These are phyloP conservation scores for Fusarium metavorans DNA, from an alignment of 2,329 filamentous ascomycete genomes.

Conservation along the genomic window DNA sequence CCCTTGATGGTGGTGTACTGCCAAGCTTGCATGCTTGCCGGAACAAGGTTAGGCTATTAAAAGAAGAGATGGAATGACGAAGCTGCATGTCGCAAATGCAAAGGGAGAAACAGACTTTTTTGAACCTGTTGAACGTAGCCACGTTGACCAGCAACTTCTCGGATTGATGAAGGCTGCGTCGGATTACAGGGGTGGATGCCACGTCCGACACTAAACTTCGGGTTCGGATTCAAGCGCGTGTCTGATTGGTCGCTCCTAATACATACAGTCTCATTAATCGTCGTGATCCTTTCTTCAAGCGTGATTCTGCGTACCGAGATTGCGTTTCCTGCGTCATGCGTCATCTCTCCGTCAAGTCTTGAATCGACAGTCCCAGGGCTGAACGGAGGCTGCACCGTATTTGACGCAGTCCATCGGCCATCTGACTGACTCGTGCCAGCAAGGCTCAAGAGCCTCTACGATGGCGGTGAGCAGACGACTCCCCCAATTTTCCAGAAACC, in stretches of 20 bases:
- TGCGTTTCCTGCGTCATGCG: too few species aligned
- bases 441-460: neutral
- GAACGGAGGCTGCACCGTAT: neutral
- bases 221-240: neutral
- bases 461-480: neutral
- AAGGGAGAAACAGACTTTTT: neutral
- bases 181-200: neutral
- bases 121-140: neutral
- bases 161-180: neutral
- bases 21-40: neutral
- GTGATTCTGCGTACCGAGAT: neutral
- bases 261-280: too few species aligned
- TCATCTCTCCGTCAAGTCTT: too few species aligned
- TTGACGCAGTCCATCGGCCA: neutral
- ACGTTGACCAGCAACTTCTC: neutral
- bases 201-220: neutral
- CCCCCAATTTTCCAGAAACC: slow-evolving; percentile 3
- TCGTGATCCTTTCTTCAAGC: neutral
- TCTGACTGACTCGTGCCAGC: neutral
- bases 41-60: too few species aligned
- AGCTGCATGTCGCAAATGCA: neutral
- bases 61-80: neutral
- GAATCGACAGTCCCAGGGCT: too few species aligned
- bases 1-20: slow-evolving; percentile 6
- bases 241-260: neutral